Base-by-base conservation (phyloP, 768 basidiomycete genomes). In the Dentipellis fragilis region DNA sequence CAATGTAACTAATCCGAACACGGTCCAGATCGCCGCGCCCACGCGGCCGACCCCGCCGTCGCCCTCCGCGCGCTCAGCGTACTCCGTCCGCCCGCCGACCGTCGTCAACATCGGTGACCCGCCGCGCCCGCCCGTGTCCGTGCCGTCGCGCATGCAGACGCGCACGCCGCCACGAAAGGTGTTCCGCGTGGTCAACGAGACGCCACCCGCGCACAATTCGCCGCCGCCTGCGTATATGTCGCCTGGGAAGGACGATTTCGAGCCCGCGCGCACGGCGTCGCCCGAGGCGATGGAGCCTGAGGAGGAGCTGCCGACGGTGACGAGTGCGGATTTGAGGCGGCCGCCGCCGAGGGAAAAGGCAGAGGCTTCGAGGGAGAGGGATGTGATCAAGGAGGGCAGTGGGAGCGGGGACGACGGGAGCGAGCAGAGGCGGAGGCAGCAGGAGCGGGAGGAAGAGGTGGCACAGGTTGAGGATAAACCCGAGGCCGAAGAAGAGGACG, bases 171-270 rank as follows among this genome's bases (percentile, higher is more conserved):
- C 56, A 6, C 49, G 51, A 16, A 35, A 34, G 23, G 22, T 29
- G 12, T 55, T 62, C 39, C 61, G 61, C 35, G 54, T 62, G 16
- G 54, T 62, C n/a, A 62, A 62, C 35, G 39, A 19, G 10, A 51
- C 54, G 8, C 23, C 45, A 2, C 52, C 47, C 7, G 29, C 21
- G 4, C 40, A 35, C 19, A 17, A 7, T 21, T 61, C 60, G 4
- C 59, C 61, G 2, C 61, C 59, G 10, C 51, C 59, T 23, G 40
- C 22, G 23, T 60, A 57, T 42, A 29, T n/a, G 22, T 53, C 52
- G 10, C 38, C 42, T 1, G 19, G 19, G 4, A 53, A 40, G 19
- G 19, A 12, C 34, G 29, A 12, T 7, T 53, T 42, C 29, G 21
- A 19, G 11, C 21, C 21, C 9, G 21, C 29, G 48, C 14, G 22